Percentiles rank a stretch among this genome's conserved stretches.
These are phyloP conservation scores for Plantago lanceolata DNA, from an alignment of 305 asterid species.

Conservation along the genomic window DNA sequence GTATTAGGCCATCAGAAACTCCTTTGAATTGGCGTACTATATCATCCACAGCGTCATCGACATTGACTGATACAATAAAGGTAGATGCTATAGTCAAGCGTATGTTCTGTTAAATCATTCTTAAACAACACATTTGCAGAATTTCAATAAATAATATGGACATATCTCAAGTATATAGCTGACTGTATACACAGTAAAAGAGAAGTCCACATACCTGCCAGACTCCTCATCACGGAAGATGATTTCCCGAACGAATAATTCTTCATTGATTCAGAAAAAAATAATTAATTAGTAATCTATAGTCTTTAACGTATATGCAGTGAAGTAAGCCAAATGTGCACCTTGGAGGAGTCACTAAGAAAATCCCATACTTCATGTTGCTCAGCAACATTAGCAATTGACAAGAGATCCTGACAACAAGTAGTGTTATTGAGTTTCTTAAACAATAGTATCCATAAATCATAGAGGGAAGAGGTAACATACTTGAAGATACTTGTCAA, in stretches of 20 bases:
- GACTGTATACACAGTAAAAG: conserved; percentile 19
- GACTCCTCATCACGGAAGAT: conserved; percentile 80
- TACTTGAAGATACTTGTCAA: conserved; percentile 88
- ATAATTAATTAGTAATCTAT: conserved; percentile 22
- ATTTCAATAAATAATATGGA: conserved; percentile 1
- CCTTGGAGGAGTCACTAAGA: conserved; percentile 89
- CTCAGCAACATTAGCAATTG: conserved; percentile 97
- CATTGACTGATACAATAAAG: conserved; percentile 57
- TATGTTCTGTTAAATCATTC: neutral
- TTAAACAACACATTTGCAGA: neutral
- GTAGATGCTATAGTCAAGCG: conserved; percentile 1
- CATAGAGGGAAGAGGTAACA: conserved; percentile 23
- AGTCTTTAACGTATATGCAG: conserved; percentile 16
- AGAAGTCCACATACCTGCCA: conserved; percentile 60
- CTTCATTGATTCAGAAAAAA: conserved; percentile 44
- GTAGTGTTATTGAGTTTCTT: conserved; percentile 27
- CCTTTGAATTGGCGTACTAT: conserved; percentile 95
- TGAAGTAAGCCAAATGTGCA: conserved; percentile 25
- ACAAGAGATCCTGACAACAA: conserved; percentile 71
- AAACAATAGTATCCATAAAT: conserved; percentile 17
- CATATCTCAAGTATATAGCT: conserved; percentile 1
- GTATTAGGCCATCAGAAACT: conserved; percentile 78
- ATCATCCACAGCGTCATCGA: conserved; percentile 99
- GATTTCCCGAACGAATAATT: conserved; percentile 95
- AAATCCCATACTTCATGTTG: conserved; percentile 99